Base-by-base conservation (phyloP, 2,329 filamentous ascomycete genomes). In the Septoria linicola region DNA sequence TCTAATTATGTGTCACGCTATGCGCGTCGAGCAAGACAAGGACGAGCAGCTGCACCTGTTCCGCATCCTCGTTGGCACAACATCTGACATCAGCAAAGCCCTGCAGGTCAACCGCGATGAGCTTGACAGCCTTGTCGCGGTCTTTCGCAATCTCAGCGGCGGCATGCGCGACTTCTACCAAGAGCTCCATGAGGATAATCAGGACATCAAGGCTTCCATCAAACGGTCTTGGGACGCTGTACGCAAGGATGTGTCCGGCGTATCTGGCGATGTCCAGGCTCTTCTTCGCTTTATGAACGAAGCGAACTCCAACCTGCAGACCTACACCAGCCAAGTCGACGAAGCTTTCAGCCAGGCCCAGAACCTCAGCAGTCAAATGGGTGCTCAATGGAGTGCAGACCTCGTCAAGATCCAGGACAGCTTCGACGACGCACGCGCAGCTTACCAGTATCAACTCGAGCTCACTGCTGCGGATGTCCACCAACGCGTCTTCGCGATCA, bases 1-100 rank as follows among this genome's bases (percentile, higher is more conserved):
- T 2, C 70, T 81, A 36, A 68, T 81, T 14, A 80, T 86, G 59
- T 87, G 84, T 57, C 77, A 83, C 55, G 81, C 81, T 21, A 77
- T 79, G 35, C 76, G 82, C 31, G 69, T 75, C 35, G 78, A 82
- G 45, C 74, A 79, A 11, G 81, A 85, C 51, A 80, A 79, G 62
- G 77, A 66, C 23, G 56, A 67, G 40, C 43, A 60, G 20, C 43
- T 64, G 3, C 41, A 62, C 8, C 21, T 61, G 8, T 53, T 55
- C 48, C 55, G 54, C 27, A 25, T 42, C 6, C 37, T 49, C 19
- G 14, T 42, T 10, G 39, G 31, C 21, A 34, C 14, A 16, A 36
- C 23, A 10, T 42, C 37, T 4, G 39, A 42, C 46, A 49, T 49
- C 30, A 40, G 31, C 37, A 13, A 31, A 27, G 40, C 20, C 30